Evolutionary conservation across 495 filamentous ascomycete species (phyloP).

Genomic region (Aspergillus nanangensis): DNA sequence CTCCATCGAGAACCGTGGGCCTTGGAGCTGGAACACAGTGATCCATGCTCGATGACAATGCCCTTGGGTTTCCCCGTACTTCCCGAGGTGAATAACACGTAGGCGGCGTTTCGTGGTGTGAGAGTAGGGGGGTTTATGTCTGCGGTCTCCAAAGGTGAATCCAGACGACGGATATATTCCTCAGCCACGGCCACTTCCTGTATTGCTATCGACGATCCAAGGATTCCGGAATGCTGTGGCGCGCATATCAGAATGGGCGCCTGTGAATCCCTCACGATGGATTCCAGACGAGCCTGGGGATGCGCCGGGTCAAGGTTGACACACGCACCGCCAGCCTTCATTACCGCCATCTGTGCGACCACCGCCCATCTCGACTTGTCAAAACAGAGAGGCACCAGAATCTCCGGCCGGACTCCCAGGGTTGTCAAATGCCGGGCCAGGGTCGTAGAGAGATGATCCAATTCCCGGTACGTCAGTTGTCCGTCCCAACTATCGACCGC

Average conservation of each 20-base stretch:
- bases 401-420: background rate
- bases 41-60: background rate
- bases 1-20: background rate
- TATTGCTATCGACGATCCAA: too few species aligned
- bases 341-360: slow-evolving; percentile 17
- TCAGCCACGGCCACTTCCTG: too few species aligned
- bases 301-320: slow-evolving; percentile 18
- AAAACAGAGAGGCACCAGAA: background rate
- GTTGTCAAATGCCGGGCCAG: background rate
- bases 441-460: background rate
- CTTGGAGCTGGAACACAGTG: background rate
- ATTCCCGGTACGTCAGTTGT: background rate
- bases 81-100: background rate
- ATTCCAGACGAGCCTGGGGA: slow-evolving; percentile 32
- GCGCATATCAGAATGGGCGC: too few species aligned
- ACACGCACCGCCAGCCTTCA: slow-evolving; percentile 25
- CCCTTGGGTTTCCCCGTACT: background rate
- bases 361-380: slow-evolving; percentile 1
- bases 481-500: too few species aligned
- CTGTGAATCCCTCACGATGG: slow-evolving; percentile 27
- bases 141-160: background rate
- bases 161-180: slow-evolving; percentile 1
- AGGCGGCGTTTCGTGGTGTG: background rate
- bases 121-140: background rate
- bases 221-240: too few species aligned